Base-by-base conservation (phyloP, 495 filamentous ascomycete species). In the Hyaloscypha hepaticicola region DNA sequence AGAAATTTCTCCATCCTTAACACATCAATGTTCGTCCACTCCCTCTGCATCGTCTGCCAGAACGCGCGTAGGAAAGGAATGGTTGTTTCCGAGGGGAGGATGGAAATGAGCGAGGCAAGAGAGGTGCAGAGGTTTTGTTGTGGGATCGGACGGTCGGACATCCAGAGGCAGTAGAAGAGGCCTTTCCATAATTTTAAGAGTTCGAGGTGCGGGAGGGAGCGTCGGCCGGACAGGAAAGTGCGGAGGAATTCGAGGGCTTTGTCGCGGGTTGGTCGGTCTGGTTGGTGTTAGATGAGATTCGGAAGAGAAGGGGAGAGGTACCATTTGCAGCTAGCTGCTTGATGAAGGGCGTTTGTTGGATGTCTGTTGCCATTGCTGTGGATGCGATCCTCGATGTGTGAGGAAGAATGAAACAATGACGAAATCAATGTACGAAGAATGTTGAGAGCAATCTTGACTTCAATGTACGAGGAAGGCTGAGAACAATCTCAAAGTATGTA, bases 141-240 rank as follows among this genome's bases (percentile, higher is more conserved):
- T 12, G 90, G 86, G 64, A 88, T 79, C 22, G 92, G 89, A 56
- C 90, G 90, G 78, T 97, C 93, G 74, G 88, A 92, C 88, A 96
- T 94, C 88, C 91, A 97, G 75, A 97, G 86, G 77, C 92, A 95
- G 83, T 90, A 98, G 79, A 96, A 98, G 26, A 99, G 86, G 38
- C 94, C 95, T 76, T 96, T 97, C 92, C 93, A 97, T 65, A 99
- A 83, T 78, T 97, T 97, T 60, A 96, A 81, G 33, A 91, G 79
- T 56, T 99, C 94, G 67, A 96, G 75, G 22, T 86, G 80, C 16
- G 84, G 79, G 61, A 99, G 85, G 38, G 83, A 76, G 27, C 84
- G 84, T 33, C 85, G 84, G 22, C 86, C 85, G 63, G 78, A 77
- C 71, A 99, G 86, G 78, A 90, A 99, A 49, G 85, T 83, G 48